These are phyloP conservation scores for Cystoderma amianthinum DNA, from an alignment of 768 basidiomycete species.

Conservation along the genomic window DNA sequence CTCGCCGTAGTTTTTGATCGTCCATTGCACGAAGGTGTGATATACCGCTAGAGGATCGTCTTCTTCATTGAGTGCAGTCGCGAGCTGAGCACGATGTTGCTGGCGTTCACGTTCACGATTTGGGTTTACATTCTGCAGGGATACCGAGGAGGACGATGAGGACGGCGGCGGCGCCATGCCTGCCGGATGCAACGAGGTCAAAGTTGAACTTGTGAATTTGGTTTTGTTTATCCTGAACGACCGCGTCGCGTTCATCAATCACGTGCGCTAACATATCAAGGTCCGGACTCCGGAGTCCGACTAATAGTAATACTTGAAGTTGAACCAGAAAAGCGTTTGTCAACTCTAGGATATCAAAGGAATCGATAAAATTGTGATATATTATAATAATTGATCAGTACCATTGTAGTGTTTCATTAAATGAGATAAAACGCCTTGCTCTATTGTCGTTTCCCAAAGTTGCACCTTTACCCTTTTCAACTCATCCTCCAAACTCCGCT, in stretches of 20 bases:
- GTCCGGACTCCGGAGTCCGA: no score
- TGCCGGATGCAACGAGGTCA: constrained; percentile 7
- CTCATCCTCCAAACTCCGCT: constrained; percentile 43
- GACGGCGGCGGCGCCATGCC: constrained; percentile 5
- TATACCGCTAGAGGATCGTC: constrained; percentile 86
- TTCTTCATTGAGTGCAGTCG: constrained; percentile 56
- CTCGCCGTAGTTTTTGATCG: constrained; percentile 70
- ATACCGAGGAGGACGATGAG: constrained; percentile 10
- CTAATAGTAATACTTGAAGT: no score
- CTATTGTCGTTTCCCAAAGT: constrained; percentile 69
- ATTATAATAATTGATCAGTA: background rate
- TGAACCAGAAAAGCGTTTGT: no score
- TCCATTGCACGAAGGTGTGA: constrained; percentile 87
- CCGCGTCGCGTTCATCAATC: constrained; percentile 12
- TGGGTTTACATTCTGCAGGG: constrained; percentile 6
- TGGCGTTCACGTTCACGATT: constrained; percentile 28
- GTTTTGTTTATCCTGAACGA: constrained; percentile 10
- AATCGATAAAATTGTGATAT: no score
- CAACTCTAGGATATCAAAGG: no score
- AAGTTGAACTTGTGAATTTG: constrained; percentile 9
- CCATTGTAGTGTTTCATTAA: constrained; percentile 24
- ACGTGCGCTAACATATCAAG: constrained; percentile 4
- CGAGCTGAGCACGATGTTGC: constrained; percentile 31
- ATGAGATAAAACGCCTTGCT: constrained; percentile 55
- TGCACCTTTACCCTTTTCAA: constrained; percentile 56